Conservation (phyloP, 2,329 filamentous ascomycete species). For the Aspergillus tanneri region DNA sequence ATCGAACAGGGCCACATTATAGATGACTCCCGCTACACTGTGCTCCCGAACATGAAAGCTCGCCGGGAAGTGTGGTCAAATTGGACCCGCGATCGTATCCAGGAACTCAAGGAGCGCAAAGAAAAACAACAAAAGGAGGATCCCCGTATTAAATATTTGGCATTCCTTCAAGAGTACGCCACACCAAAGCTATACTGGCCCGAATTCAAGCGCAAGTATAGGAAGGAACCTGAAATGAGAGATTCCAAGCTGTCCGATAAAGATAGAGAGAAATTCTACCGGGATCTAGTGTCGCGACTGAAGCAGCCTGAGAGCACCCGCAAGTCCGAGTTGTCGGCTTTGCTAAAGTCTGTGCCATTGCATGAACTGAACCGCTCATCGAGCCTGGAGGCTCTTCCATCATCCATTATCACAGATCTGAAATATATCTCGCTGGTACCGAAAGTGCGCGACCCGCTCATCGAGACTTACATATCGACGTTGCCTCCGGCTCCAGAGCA, state of each 20-base stretch:
- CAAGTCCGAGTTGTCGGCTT: conserved; percentile 46
- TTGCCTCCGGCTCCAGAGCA: conserved; percentile 40
- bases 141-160: conserved; percentile 77
- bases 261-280: conserved; percentile 51
- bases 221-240: conserved; percentile 73
- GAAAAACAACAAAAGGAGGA: conserved; percentile 77
- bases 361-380: conserved; percentile 43
- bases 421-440: conserved; percentile 45
- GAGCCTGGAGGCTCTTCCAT: conserved; percentile 40
- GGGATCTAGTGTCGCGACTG: conserved; percentile 47
- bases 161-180: conserved; percentile 76
- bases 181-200: conserved; percentile 95
- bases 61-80: conserved; percentile 79
- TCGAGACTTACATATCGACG: conserved; percentile 46
- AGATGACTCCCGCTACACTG: conserved; percentile 83
- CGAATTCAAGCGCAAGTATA: conserved; percentile 90
- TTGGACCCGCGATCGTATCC: conserved; percentile 78
- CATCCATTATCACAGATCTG: conserved; percentile 44
- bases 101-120: conserved; percentile 67
- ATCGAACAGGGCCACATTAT: conserved; percentile 79
- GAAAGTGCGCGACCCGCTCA: conserved; percentile 41
- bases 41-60: conserved; percentile 74
- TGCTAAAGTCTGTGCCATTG: conserved; percentile 46
- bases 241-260: conserved; percentile 47
- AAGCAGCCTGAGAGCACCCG: conserved; percentile 48